Base-by-base conservation (phyloP, 1,284 basidiomycete genomes). In the Tetrapyrgos nigripes region DNA sequence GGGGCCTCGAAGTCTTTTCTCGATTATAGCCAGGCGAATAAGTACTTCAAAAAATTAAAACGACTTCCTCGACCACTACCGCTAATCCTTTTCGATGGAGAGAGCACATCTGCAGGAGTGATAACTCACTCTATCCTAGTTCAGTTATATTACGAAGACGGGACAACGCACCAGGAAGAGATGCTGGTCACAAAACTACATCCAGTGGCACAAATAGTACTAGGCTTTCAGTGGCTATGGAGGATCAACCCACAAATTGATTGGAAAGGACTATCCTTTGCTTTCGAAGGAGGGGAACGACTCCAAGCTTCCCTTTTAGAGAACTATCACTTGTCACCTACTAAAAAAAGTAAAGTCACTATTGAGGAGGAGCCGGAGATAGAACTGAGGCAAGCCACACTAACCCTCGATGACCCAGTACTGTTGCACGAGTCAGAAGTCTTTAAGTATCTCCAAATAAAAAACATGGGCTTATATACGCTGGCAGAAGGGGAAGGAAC, bases 111-210 rank as follows among this genome's bases (percentile, higher is more conserved):
- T n/a, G 19, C 33, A 9, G 35, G 35, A 23, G 3, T n/a, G 14
- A 43, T 52, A 6, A 50, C 26, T 4, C 24, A 50, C 10, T 29
- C 27, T 21, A 29, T 50, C 10, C 14, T 24, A 26, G 24, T 33
- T 24, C 28, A 19, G 8, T 24, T 52, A 3, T 4, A 13, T 5
- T 24, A 24, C 40, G 50, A 26, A 23, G 48, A 50, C 31, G 33
- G 26, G 13, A 35, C 23, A 27, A 27, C 8, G 6, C 50, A 52
- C 33, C 5, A 37, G 5, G 27, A 13, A 40, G 14, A 37, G 8
- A 24, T 52, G 11, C 23, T 51, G 4, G 29, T 51, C 29, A 51
- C 50, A 19, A 51, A 51, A 35, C 24, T 51, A 51, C 31, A 33
- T 33, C 31, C 31, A 33, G 8, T 14, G 14, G 31, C 31, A 33